A percentile compares a stretch with the other conserved stretches of the same genome.
Conservation (phyloP, 202 grass and related monocot species). For the Digitaria exilis region DNA sequence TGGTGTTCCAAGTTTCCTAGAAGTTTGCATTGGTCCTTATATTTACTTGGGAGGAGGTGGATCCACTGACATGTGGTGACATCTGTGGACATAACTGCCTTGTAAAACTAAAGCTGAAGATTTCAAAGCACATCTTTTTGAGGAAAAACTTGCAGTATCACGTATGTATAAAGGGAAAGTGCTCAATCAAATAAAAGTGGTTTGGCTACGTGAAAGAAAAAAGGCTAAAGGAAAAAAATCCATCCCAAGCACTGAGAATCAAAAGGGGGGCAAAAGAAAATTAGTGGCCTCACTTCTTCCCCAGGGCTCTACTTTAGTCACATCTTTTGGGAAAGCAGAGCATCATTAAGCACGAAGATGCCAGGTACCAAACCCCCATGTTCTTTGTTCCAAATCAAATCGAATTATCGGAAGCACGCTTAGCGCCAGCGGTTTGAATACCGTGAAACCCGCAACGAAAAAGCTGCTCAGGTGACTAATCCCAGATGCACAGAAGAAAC, state of each 20-base stretch:
- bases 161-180: slow-evolving; percentile 22
- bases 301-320: slow-evolving; percentile 38
- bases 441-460: slow-evolving; percentile 33
- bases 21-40: slow-evolving; percentile 20
- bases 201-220: slow-evolving; percentile 39
- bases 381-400: slow-evolving; percentile 29
- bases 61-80: neutral
- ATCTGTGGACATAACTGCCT: slow-evolving; percentile 8
- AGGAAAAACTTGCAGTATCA: slow-evolving; percentile 25
- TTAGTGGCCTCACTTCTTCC: slow-evolving; percentile 21
- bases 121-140: slow-evolving; percentile 30
- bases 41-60: neutral
- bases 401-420: slow-evolving; percentile 10
- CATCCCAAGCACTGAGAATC: slow-evolving; percentile 27
- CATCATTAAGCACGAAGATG: slow-evolving; percentile 49
- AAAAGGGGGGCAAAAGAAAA: slow-evolving; percentile 39
- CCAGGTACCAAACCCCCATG: slow-evolving; percentile 48
- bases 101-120: slow-evolving; percentile 44
- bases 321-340: slow-evolving; percentile 56
- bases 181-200: slow-evolving; percentile 32
- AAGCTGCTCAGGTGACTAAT: slow-evolving; percentile 31
- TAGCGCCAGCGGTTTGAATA: slow-evolving; percentile 28
- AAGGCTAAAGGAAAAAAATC: slow-evolving; percentile 37
- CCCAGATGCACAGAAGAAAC: neutral
- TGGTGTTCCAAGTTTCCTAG: slow-evolving; percentile 17